These are phyloP conservation scores for Nothophoma quercina DNA, from an alignment of 2,329 filamentous ascomycete genomes.

Conservation along the genomic window DNA sequence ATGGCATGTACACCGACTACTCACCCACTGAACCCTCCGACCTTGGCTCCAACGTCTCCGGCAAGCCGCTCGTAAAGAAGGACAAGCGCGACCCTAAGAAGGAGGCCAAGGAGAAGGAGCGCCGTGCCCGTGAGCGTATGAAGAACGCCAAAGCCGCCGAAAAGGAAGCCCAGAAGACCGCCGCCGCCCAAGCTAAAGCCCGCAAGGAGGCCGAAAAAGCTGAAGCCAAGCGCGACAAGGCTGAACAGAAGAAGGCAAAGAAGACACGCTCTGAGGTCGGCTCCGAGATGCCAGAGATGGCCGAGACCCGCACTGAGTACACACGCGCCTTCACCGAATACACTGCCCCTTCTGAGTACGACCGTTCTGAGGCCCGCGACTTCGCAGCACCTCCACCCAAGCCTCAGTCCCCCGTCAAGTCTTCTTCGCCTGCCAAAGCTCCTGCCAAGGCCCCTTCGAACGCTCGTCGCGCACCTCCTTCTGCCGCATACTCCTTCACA, in stretches of 20 bases:
- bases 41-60: slow-evolving; percentile 57
- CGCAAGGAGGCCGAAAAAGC: slow-evolving; percentile 52
- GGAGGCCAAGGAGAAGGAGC: slow-evolving; percentile 48
- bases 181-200: slow-evolving; percentile 52
- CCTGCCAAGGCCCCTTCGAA: slow-evolving; percentile 24
- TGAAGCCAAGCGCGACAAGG: slow-evolving; percentile 47
- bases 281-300: slow-evolving; percentile 41
- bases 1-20: slow-evolving; percentile 82
- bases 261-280: slow-evolving; percentile 42
- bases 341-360: slow-evolving; percentile 37
- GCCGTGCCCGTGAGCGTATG: slow-evolving; percentile 59
- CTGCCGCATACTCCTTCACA: slow-evolving; percentile 58
- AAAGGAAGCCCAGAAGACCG: slow-evolving; percentile 45
- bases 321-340: slow-evolving; percentile 37
- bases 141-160: slow-evolving; percentile 54
- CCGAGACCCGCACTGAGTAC: slow-evolving; percentile 39
- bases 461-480: slow-evolving; percentile 46
- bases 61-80: slow-evolving; percentile 54
- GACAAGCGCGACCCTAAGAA: slow-evolving; percentile 51
- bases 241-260: slow-evolving; percentile 55
- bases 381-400: slow-evolving; percentile 23
- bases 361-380: slow-evolving; percentile 14
- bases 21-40: slow-evolving; percentile 70
- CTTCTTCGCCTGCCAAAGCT: slow-evolving; percentile 19
- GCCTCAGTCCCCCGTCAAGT: slow-evolving; percentile 22